A percentile compares a stretch with the other conserved stretches of the same genome.
These are phyloP conservation scores for Wickerhamiella shivajii DNA, from an alignment of 805 yeast genomes.

Conservation along the genomic window DNA sequence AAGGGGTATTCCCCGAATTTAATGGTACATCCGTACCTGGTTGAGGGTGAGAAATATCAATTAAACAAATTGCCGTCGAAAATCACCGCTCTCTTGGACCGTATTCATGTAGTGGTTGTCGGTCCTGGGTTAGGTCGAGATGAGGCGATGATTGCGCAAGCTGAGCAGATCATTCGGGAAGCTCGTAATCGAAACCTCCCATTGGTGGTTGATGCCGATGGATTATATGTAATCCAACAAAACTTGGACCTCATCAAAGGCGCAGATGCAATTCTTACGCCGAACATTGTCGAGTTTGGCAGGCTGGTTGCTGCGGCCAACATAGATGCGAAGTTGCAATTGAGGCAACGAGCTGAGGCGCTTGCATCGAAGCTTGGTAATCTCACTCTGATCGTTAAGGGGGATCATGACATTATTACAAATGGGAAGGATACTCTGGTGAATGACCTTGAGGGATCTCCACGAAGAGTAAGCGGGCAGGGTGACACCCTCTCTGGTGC, in stretches of 20 bases:
- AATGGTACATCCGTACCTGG: slow-evolving; percentile 89
- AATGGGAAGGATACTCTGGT: slow-evolving; percentile 31
- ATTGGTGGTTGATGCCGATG: slow-evolving; percentile 82
- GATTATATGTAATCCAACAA: slow-evolving; percentile 49
- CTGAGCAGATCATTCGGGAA: slow-evolving; percentile 42
- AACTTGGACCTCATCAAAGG: slow-evolving; percentile 41
- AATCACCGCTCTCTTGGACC: slow-evolving; percentile 32
- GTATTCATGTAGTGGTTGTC: slow-evolving; percentile 69
- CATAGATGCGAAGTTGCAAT: slow-evolving; percentile 7
- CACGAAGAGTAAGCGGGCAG: slow-evolving; percentile 86
- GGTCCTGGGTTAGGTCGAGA: slow-evolving; percentile 96
- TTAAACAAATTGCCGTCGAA: slow-evolving; percentile 3
- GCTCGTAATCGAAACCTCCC: slow-evolving; percentile 47
- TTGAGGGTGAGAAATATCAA: slow-evolving; percentile 27
- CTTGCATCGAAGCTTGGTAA: slow-evolving; percentile 40
- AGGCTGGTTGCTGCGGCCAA: slow-evolving; percentile 44
- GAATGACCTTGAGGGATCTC: slow-evolving; percentile 44
- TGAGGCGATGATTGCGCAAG: slow-evolving; percentile 43
- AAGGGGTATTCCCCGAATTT: slow-evolving; percentile 82
- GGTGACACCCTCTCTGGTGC: slow-evolving; percentile 88
- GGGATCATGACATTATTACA: slow-evolving; percentile 49
- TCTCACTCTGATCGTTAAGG: slow-evolving; percentile 60
- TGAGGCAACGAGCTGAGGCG: slow-evolving; percentile 22
- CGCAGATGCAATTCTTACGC: slow-evolving; percentile 59
- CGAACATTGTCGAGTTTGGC: slow-evolving; percentile 74